Conservation (phyloP, 768 basidiomycete species). For the Mycena alexandri region DNA sequence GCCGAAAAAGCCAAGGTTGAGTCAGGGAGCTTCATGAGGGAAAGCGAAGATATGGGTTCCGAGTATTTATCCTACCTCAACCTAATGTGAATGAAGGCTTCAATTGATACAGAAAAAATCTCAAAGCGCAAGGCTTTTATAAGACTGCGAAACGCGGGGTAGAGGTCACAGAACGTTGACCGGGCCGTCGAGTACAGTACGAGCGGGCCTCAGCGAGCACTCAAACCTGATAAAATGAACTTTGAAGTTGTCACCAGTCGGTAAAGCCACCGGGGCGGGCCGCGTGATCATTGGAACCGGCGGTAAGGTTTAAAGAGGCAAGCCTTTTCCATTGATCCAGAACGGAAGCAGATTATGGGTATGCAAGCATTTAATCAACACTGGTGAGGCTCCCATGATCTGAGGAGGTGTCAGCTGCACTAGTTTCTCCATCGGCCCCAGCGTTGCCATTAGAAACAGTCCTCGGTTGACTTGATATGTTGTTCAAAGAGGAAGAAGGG, state of each 20-base stretch:
- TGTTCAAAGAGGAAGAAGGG: constrained; percentile 12
- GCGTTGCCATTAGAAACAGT: constrained; percentile 35
- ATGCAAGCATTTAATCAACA: constrained; percentile 51
- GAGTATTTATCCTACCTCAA: constrained; percentile 15
- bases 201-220: neutral
- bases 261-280: too few relatives aligned
- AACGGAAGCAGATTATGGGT: constrained; percentile 8
- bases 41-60: neutral
- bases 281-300: too few relatives aligned
- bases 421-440: constrained; percentile 54
- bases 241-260: neutral
- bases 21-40: constrained; percentile 30
- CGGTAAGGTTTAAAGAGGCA: too few relatives aligned
- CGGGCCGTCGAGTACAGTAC: constrained; percentile 3
- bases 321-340: neutral
- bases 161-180: constrained; percentile 12
- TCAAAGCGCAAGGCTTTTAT: neutral
- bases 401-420: constrained; percentile 54
- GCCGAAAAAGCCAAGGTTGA: constrained; percentile 36
- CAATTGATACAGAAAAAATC: too few relatives aligned
- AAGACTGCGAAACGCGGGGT: neutral
- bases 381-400: constrained; percentile 65
- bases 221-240: neutral
- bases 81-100: neutral
- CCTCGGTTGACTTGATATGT: constrained; percentile 13